Evolutionary conservation across 2,329 filamentous ascomycete species (phyloP).

Genomic region (Fusarium sp.): DNA sequence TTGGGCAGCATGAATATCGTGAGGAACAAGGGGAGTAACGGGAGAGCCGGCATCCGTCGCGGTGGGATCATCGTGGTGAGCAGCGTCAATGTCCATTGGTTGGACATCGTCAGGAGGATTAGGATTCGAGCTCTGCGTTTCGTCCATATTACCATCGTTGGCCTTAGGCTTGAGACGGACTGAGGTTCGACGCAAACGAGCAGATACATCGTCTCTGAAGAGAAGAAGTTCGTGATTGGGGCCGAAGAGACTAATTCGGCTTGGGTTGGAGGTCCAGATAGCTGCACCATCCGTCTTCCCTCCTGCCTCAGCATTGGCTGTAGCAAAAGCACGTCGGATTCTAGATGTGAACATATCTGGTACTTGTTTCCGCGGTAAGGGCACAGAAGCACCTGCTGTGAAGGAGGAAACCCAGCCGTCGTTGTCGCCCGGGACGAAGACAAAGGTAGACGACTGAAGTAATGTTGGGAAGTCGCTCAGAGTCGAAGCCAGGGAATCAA

Average conservation of each 20-base stretch:
- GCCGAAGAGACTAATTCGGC: slow-evolving; percentile 84
- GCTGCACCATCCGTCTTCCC: slow-evolving; percentile 65
- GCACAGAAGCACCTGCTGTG: slow-evolving; percentile 76
- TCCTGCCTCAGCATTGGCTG: slow-evolving; percentile 77
- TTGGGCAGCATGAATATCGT: slow-evolving; percentile 70
- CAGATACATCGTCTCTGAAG: slow-evolving; percentile 86
- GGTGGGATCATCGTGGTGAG: slow-evolving; percentile 35
- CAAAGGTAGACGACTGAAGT: slow-evolving; percentile 81
- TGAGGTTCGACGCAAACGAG: slow-evolving; percentile 79
- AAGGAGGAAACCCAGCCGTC: slow-evolving; percentile 97
- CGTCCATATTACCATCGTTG: slow-evolving; percentile 51
- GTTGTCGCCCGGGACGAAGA: slow-evolving; percentile 96
- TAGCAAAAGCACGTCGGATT: slow-evolving; percentile 81
- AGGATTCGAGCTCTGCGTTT: slow-evolving; percentile 30
- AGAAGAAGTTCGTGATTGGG: slow-evolving; percentile 88
- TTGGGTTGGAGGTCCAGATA: slow-evolving; percentile 90
- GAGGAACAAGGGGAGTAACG: slow-evolving; percentile 55
- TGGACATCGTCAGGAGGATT: slow-evolving; percentile 27
- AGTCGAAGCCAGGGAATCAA: slow-evolving; percentile 85
- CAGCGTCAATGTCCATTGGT: slow-evolving; percentile 56
- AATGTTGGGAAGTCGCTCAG: slow-evolving; percentile 86
- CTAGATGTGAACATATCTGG: slow-evolving; percentile 92
- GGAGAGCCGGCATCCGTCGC: slow-evolving; percentile 40
- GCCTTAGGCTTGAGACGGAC: slow-evolving; percentile 71
- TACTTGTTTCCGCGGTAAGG: slow-evolving; percentile 76